Percentiles rank a stretch among this genome's conserved stretches.
Evolutionary conservation across 202 grass and related monocot species (phyloP).

Genomic region (Schoenoplectus triqueter): DNA sequence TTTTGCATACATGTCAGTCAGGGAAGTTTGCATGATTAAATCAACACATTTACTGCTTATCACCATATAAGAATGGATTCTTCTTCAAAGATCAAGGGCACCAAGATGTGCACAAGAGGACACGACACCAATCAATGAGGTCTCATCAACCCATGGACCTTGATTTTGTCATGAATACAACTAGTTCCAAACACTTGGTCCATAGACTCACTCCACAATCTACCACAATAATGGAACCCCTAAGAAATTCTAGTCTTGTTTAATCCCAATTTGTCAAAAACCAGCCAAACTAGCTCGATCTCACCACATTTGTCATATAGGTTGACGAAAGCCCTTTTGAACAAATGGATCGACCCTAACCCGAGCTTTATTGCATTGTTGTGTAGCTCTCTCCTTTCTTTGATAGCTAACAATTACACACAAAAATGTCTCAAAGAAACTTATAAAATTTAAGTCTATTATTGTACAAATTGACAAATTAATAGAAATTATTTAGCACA

Average conservation of each 20-base stretch:
- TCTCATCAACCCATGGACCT: slow-evolving; percentile 59
- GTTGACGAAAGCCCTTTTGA: slow-evolving; percentile 70
- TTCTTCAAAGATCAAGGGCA: slow-evolving; percentile 56
- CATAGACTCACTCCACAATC: slow-evolving; percentile 50
- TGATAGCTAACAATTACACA: slow-evolving; percentile 42
- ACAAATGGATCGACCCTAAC: slow-evolving; percentile 52
- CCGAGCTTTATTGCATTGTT: slow-evolving; percentile 58
- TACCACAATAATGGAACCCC: slow-evolving; percentile 67
- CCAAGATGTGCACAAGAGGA: slow-evolving; percentile 66
- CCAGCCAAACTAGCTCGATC: slow-evolving; percentile 42
- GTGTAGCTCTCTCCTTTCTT: slow-evolving; percentile 58
- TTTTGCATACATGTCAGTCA: slow-evolving; percentile 87
- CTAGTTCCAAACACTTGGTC: slow-evolving; percentile 53
- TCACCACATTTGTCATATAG: slow-evolving; percentile 74
- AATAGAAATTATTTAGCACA: too few relatives aligned
- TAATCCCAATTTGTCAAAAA: slow-evolving; percentile 48
- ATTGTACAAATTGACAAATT: too few relatives aligned
- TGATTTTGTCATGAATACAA: slow-evolving; percentile 45
- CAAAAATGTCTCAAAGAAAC: slow-evolving; percentile 14
- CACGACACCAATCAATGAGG: slow-evolving; percentile 64
- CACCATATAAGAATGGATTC: slow-evolving; percentile 58
- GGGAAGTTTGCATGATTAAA: slow-evolving; percentile 60
- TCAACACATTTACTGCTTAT: slow-evolving; percentile 54
- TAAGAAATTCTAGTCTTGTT: slow-evolving; percentile 52
- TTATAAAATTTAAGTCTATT: too few relatives aligned